Percentiles rank a stretch among this genome's conserved stretches.
Conservation (phyloP, 805 yeast genomes). For the Starmerella apicola region DNA sequence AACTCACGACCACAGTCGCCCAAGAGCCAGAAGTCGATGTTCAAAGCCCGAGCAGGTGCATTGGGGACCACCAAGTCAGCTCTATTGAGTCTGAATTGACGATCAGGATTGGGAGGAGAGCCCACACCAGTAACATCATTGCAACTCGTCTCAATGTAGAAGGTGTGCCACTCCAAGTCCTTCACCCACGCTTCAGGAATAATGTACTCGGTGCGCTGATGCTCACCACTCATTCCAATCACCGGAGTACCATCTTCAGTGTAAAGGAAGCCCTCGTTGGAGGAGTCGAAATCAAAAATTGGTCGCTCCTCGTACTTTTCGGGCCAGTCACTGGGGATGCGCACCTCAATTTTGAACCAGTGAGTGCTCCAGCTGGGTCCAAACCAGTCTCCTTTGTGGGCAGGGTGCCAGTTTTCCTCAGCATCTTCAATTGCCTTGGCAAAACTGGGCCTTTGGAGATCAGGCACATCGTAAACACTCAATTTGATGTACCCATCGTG, state of each 20-base stretch:
- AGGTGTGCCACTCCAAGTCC: conserved; percentile 42
- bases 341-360: conserved; percentile 67
- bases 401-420: conserved; percentile 25
- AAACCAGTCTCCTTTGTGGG: conserved; percentile 53
- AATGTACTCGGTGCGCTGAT: conserved; percentile 54
- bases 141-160: conserved; percentile 82
- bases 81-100: conserved; percentile 50
- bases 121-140: conserved; percentile 89
- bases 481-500: conserved; percentile 40
- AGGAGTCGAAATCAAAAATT: conserved; percentile 71
- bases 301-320: conserved; percentile 40
- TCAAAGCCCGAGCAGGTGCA: conserved; percentile 62
- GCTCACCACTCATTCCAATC: conserved; percentile 81
- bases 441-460: conserved; percentile 51
- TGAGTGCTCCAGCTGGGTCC: conserved; percentile 98
- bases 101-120: conserved; percentile 56
- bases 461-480: conserved; percentile 63
- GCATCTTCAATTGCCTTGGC: conserved; percentile 46
- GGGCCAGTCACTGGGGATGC: conserved; percentile 51
- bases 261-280: conserved; percentile 76
- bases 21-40: conserved; percentile 73
- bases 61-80: conserved; percentile 80
- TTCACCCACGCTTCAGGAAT: conserved; percentile 45
- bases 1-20: conserved; percentile 87
- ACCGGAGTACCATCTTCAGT: conserved; percentile 50